These are phyloP conservation scores for Bipolaris sorokiniana DNA, from an alignment of 2,329 filamentous ascomycete genomes.

Conservation along the genomic window DNA sequence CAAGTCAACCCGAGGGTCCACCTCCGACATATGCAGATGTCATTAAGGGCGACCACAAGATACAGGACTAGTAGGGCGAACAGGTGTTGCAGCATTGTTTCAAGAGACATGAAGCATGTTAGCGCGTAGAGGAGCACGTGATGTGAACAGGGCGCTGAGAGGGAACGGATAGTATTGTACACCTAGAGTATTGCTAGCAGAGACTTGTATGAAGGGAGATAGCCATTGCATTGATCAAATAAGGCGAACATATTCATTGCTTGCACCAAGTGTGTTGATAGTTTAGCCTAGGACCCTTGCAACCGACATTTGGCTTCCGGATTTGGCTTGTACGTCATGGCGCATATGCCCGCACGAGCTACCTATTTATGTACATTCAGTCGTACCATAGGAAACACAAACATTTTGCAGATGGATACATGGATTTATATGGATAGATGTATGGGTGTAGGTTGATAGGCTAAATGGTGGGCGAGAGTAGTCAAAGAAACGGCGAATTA, in stretches of 20 bases:
- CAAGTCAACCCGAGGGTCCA: constrained; percentile 50
- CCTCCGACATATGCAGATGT: constrained; percentile 92
- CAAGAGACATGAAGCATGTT: neutral
- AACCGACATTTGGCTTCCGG: neutral
- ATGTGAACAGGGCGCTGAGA: constrained; percentile 4
- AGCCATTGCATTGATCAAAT: neutral
- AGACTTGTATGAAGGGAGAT: neutral
- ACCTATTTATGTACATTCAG: neutral
- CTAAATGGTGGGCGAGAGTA: neutral
- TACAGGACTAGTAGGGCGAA: constrained; percentile 61
- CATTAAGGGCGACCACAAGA: constrained; percentile 87
- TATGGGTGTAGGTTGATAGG: neutral
- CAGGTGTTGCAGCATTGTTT: neutral
- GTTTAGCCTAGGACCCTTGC: neutral
- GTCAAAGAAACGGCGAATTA: neutral
- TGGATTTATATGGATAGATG: neutral
- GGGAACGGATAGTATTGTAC: neutral
- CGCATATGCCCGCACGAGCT: neutral
- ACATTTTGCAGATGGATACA: neutral
- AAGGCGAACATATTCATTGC: neutral
- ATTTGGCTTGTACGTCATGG: neutral
- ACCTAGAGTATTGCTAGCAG: neutral
- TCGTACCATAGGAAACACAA: too few species aligned
- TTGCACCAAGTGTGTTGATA: neutral
- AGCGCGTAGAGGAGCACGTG: neutral